Percentiles rank a stretch among this genome's conserved stretches.
Conservation (phyloP, 106 monocot genomes). For the Phalaenopsis equestris region DNA sequence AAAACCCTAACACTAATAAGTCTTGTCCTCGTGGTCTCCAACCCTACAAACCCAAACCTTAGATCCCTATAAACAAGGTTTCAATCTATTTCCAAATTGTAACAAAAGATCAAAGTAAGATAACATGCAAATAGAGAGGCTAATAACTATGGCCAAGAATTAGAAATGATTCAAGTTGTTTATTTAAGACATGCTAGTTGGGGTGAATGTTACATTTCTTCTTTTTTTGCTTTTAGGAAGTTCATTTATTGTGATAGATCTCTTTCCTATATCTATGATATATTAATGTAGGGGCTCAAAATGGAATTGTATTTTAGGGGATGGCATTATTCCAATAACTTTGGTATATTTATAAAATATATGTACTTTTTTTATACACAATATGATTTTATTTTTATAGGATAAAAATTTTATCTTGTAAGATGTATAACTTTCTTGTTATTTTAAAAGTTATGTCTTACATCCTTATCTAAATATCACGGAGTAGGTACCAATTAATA, state of each 20-base stretch:
- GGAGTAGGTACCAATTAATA: no score
- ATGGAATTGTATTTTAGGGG: not conserved
- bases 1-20: not conserved
- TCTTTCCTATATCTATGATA: slow-evolving; percentile 2
- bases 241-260: slow-evolving; percentile 7
- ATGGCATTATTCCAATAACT: not conserved
- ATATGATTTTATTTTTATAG: not conserved
- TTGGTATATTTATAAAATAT: not conserved
- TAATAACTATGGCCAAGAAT: not conserved
- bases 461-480: no score
- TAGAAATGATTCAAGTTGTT: not conserved
- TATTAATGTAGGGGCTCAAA: not conserved
- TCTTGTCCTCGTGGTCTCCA: slow-evolving; percentile 1
- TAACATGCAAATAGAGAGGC: slow-evolving; percentile 3
- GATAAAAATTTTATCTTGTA: not conserved
- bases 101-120: not conserved
- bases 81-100: not conserved
- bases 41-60: slow-evolving; percentile 3
- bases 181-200: not conserved
- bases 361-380: not conserved
- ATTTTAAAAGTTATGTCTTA: no score
- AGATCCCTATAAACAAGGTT: not conserved
- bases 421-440: not conserved
- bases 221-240: not conserved
- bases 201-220: not conserved